A percentile compares a stretch with the other conserved stretches of the same genome.
Conservation (phyloP, 768 basidiomycete species). For the Tephrocybe sp. region DNA sequence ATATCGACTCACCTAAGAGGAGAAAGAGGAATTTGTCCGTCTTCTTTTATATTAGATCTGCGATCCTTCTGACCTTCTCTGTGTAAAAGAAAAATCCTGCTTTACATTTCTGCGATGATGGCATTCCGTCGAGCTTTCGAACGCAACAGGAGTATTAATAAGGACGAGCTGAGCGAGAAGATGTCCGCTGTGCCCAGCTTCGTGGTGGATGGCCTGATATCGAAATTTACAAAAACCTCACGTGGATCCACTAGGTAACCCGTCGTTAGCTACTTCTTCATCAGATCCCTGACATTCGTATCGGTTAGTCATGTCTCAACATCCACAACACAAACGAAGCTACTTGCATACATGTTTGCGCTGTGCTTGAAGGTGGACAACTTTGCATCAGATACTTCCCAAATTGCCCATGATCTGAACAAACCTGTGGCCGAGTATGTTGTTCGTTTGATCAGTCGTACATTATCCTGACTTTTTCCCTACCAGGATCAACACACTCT, state of each 20-base stretch:
- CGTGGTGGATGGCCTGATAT: slow-evolving; percentile 72
- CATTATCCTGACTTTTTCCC: background rate
- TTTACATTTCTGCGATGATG: slow-evolving; percentile 85
- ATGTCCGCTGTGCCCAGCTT: slow-evolving; percentile 59
- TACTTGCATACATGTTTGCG: slow-evolving; percentile 79
- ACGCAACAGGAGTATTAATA: slow-evolving; percentile 41
- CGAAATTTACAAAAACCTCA: slow-evolving; percentile 77
- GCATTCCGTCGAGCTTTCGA: slow-evolving; percentile 54
- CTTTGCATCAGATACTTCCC: slow-evolving; percentile 66
- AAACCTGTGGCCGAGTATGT: slow-evolving; percentile 67
- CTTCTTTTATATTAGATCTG: too few relatives aligned
- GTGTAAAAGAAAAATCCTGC: slow-evolving; percentile 60
- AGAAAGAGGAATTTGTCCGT: too few relatives aligned
- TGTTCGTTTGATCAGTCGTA: background rate
- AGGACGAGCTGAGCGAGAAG: slow-evolving; percentile 54
- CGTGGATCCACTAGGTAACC: slow-evolving; percentile 67
- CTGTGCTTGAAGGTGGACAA: slow-evolving; percentile 79
- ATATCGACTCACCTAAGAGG: too few relatives aligned
- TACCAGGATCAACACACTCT: slow-evolving; percentile 58
- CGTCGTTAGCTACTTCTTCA: background rate
- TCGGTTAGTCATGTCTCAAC: slow-evolving; percentile 53
- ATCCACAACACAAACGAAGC: slow-evolving; percentile 64
- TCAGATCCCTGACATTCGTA: slow-evolving; percentile 4
- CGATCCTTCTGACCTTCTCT: too few relatives aligned
- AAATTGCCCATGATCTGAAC: slow-evolving; percentile 74